Evolutionary conservation across 1,284 basidiomycete species (phyloP), one percentile per base, ranked within the genome.

Genomic region (Rhodotorula sp.): DNA sequence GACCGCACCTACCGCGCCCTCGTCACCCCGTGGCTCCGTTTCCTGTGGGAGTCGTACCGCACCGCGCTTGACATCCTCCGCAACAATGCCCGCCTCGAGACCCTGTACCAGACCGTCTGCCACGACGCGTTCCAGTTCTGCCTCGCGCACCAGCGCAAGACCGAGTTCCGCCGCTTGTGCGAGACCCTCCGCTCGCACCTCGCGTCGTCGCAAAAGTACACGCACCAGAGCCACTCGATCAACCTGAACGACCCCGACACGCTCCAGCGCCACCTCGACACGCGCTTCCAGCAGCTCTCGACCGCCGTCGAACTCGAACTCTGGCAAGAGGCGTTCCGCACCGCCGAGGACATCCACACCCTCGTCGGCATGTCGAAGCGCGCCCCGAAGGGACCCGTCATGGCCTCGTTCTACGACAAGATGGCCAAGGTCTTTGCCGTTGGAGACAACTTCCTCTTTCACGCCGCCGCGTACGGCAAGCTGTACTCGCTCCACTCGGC

Each of bases 351-450:
- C 81, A 92, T 99, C 56, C 95, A 99, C 84, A 95, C 94, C 79
- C 86, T 99, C 60, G 87, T 99, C 77, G 92, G 89, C 38, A 89
- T 94, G 87, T 81, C 80, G 74, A 80, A 73, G 82, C 83, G 66
- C 79, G 81, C 75, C 87, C 91, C 47, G 47, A 97, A 97, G 82
- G 71, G 93, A 0, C 86, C 89, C 12, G 97, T 98, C 93, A 98
- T 99, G 95, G 94, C 94, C 72, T 94, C 93, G 81, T 99, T 98
- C 84, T 99, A 98, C 83, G 95, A 98, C 82, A 98, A 98, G 84
- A 88, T 98, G 74, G 93, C 94, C 59, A 90, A 91, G 79, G 97
- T 99, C 79, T 99, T 99, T 80, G 84, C 92, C 83, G 95, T 92
- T 76, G 92, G 91, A 7, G 80, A 83, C 71, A 95, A 95, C 80